These are phyloP conservation scores for Kokia cookei DNA, from an alignment of 441 rosid genomes.

Conservation along the genomic window DNA sequence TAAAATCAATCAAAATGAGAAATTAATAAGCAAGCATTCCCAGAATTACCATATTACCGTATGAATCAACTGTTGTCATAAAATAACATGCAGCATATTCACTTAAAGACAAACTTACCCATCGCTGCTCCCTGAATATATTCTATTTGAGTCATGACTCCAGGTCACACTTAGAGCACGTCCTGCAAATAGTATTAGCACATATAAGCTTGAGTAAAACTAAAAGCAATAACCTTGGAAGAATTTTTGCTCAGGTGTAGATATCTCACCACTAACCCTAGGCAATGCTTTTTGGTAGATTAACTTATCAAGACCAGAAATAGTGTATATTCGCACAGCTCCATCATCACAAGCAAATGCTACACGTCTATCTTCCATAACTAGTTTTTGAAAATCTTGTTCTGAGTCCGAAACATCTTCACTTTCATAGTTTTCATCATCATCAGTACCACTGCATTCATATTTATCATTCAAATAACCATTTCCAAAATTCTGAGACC, in stretches of 20 bases:
- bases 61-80: not conserved
- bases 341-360: slow-evolving; percentile 94
- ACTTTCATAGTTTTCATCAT: slow-evolving; percentile 40
- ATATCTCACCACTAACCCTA: slow-evolving; percentile 92
- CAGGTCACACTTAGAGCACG: slow-evolving; percentile 79
- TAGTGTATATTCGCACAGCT: slow-evolving; percentile 57
- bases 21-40: not conserved
- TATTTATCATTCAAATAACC: slow-evolving; percentile 35
- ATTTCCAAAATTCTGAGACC: slow-evolving; percentile 38
- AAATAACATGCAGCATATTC: not conserved
- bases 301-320: slow-evolving; percentile 51
- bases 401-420: slow-evolving; percentile 56
- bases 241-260: slow-evolving; percentile 14
- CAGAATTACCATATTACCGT: not conserved
- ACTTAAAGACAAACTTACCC: slow-evolving; percentile 51
- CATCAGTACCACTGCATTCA: slow-evolving; percentile 29
- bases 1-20: not conserved
- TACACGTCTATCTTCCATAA: slow-evolving; percentile 32
- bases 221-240: slow-evolving; percentile 14
- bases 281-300: slow-evolving; percentile 69
- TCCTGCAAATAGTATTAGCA: slow-evolving; percentile 37
- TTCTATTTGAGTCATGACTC: slow-evolving; percentile 54
- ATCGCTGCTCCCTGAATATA: slow-evolving; percentile 89
- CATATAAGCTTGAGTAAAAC: slow-evolving; percentile 11
- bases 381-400: slow-evolving; percentile 25